Percentiles rank a stretch among this genome's conserved stretches.
phyloP scores from a whole-genome alignment of 495 filamentous ascomycete species.

The Trichodelitschia bisporula region DNA sequence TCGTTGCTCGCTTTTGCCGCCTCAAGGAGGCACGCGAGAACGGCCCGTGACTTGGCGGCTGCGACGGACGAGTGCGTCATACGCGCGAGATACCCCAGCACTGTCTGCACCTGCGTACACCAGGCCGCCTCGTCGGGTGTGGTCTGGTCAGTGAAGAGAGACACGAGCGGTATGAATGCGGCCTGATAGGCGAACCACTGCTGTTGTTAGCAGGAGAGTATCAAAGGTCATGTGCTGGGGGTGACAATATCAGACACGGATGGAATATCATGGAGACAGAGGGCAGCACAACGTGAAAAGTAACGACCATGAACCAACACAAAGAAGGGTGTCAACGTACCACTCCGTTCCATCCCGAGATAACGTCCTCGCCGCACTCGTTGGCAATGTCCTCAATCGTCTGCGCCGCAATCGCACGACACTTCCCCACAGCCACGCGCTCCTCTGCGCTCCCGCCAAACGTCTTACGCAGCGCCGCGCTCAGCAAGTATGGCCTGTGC shows the following conservation, averaged over 20 bases:
- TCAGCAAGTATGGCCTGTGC: constrained; percentile 50
- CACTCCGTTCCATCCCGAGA: constrained; percentile 59
- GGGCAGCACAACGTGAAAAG: neutral
- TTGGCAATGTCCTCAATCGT: constrained; percentile 46
- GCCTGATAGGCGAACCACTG: constrained; percentile 60
- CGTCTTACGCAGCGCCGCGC: constrained; percentile 39
- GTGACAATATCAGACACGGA: too few relatives aligned
- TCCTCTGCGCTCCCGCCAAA: constrained; percentile 38
- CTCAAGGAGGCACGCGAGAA: constrained; percentile 44
- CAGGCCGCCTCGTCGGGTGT: constrained; percentile 10
- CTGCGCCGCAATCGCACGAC: constrained; percentile 39
- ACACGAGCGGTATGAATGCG: constrained; percentile 50
- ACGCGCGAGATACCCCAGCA: constrained; percentile 39
- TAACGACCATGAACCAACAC: neutral
- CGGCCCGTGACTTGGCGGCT: constrained; percentile 41
- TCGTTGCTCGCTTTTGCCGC: constrained; percentile 18
- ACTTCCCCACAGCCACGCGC: constrained; percentile 39
- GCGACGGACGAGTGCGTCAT: constrained; percentile 48
- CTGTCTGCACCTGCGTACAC: constrained; percentile 34
- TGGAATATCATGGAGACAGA: too few relatives aligned
- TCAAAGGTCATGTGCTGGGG: too few relatives aligned
- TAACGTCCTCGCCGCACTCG: constrained; percentile 45
- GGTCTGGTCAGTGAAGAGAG: constrained; percentile 19
- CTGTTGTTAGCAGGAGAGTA: too few relatives aligned
- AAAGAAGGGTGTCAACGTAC: neutral